phyloP scores from a whole-genome alignment of 331 rosid species.

The Erythrophleum ivorense region DNA sequence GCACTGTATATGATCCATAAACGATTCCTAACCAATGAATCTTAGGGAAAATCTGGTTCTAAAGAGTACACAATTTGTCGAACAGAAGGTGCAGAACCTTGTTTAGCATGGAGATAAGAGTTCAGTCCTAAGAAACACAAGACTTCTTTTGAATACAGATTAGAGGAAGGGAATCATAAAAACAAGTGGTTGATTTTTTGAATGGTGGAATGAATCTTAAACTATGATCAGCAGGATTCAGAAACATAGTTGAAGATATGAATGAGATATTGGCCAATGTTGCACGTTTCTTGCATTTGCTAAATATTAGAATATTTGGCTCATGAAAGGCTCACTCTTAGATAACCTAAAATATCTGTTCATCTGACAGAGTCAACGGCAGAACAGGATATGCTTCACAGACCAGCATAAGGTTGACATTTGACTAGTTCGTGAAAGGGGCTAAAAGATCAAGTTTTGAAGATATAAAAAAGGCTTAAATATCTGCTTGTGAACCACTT shows the following conservation, averaged over 20 bases:
- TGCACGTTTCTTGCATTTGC: background rate
- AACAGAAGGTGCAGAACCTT: no score
- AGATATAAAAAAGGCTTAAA: background rate
- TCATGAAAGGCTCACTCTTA: background rate
- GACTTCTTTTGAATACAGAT: no score
- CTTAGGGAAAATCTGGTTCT: no score
- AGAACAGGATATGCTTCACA: background rate
- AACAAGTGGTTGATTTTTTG: background rate
- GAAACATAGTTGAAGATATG: background rate
- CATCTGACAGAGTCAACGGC: slow-evolving; percentile 13
- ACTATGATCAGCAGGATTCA: background rate
- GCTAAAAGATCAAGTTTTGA: background rate
- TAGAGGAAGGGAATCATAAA: background rate
- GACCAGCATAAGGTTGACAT: background rate
- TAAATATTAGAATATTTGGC: background rate
- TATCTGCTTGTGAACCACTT: background rate
- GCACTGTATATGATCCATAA: no score
- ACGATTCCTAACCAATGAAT: no score
- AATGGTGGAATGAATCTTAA: slow-evolving; percentile 21
- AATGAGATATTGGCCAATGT: background rate
- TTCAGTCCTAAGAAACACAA: no score
- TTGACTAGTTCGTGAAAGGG: slow-evolving; percentile 7
- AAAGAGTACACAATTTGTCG: no score
- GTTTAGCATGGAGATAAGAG: no score
- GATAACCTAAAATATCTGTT: background rate